Evolutionary conservation across 1,284 basidiomycete genomes (phyloP).

Genomic region (Thelephora terrestris): DNA sequence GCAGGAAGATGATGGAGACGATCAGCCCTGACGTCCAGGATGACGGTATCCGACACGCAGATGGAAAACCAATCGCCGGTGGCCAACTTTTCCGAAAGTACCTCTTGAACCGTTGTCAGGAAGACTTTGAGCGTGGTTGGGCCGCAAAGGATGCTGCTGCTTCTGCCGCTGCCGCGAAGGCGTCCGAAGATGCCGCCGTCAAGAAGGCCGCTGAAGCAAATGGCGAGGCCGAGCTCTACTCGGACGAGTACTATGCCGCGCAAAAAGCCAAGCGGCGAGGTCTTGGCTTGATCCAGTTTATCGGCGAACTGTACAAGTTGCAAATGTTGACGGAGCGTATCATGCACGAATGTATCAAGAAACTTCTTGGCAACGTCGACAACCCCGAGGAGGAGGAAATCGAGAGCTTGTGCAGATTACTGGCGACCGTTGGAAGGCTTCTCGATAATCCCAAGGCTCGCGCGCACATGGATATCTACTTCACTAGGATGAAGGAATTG

Average conservation of each 20-base stretch:
- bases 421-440: slow-evolving; percentile 79
- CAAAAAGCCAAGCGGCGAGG: slow-evolving; percentile 97
- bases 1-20: slow-evolving; percentile 70
- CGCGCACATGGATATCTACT: slow-evolving; percentile 88
- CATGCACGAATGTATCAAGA: slow-evolving; percentile 96
- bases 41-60: slow-evolving; percentile 65
- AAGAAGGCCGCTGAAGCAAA: slow-evolving; percentile 51
- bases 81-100: slow-evolving; percentile 81
- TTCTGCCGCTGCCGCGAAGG: slow-evolving; percentile 23
- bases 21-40: slow-evolving; percentile 84
- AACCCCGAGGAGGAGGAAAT: slow-evolving; percentile 97
- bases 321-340: slow-evolving; percentile 91
- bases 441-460: slow-evolving; percentile 77
- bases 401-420: slow-evolving; percentile 88
- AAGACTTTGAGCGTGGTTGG: slow-evolving; percentile 87
- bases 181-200: slow-evolving; percentile 44
- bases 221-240: slow-evolving; percentile 66
- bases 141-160: slow-evolving; percentile 28
- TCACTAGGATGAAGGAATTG: slow-evolving; percentile 80
- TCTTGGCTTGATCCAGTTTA: slow-evolving; percentile 94
- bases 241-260: slow-evolving; percentile 94
- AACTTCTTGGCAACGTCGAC: slow-evolving; percentile 84
- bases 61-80: slow-evolving; percentile 81
- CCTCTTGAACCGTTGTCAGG: slow-evolving; percentile 59
- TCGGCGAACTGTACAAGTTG: slow-evolving; percentile 96